These are phyloP conservation scores for Fraxinus xanthoxyloides DNA, from an alignment of 305 asterid genomes.

Conservation along the genomic window DNA sequence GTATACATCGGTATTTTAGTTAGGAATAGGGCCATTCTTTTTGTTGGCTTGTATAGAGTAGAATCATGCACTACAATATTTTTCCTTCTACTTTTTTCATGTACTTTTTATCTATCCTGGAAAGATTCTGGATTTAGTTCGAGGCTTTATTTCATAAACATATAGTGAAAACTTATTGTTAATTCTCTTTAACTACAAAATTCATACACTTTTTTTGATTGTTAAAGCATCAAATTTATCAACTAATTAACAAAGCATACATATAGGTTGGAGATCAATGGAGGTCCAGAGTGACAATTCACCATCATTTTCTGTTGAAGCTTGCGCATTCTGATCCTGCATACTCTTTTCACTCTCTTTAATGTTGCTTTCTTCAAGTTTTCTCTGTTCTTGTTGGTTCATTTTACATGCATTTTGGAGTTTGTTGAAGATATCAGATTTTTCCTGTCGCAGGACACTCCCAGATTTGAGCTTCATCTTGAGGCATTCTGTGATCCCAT, in stretches of 20 bases:
- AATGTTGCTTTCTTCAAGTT: not conserved
- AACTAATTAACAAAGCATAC: not conserved
- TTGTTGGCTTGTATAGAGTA: constrained; percentile 9
- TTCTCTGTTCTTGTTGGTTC: not conserved
- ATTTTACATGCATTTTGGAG: not conserved
- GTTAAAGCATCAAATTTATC: not conserved
- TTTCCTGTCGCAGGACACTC: not conserved
- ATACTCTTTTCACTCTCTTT: not conserved
- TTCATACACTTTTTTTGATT: not conserved
- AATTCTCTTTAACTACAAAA: not conserved
- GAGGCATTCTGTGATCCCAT: constrained; percentile 7
- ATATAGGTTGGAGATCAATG: not conserved
- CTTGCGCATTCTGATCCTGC: not conserved
- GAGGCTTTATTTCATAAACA: not conserved
- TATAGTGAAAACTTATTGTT: not conserved
- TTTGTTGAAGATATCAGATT: not conserved
- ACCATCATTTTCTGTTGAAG: not conserved
- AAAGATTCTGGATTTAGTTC: not conserved
- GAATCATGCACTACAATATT: constrained; percentile 7
- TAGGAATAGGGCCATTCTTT: not conserved
- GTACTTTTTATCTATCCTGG: not conserved
- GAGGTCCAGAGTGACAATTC: not conserved
- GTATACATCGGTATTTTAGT: not conserved
- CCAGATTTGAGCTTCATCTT: constrained; percentile 5
- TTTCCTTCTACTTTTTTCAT: not conserved